Evolutionary conservation across 73 alveolate genomes (phyloP).

Genomic region (Stentor roeselii): DNA sequence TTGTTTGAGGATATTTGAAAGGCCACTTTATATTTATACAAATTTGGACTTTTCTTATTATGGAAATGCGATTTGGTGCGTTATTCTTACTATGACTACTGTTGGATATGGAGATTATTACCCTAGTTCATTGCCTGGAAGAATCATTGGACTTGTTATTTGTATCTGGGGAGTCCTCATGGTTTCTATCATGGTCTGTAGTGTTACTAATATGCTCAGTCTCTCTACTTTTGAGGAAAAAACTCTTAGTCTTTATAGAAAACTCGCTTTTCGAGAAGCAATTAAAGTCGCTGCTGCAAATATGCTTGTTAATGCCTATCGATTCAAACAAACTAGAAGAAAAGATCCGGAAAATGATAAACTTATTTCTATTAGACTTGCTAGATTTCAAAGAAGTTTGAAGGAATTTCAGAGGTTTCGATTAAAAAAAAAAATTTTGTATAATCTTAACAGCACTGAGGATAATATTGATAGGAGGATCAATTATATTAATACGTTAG

Average conservation of each 20-base stretch:
- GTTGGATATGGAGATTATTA: conserved; percentile 76
- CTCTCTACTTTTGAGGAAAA: conserved; percentile 43
- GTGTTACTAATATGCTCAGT: conserved; percentile 42
- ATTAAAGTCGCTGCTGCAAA: conserved; percentile 46
- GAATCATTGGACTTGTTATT: conserved; percentile 52
- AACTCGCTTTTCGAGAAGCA: conserved; percentile 38
- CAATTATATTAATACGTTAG: background rate
- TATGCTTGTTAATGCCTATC: conserved; percentile 31
- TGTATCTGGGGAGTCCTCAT: conserved; percentile 69
- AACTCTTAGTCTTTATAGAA: conserved; percentile 40
- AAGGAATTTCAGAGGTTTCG: conserved; percentile 5
- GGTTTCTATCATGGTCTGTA: conserved; percentile 52
- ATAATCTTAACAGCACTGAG: background rate
- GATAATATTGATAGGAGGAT: conserved; percentile 14
- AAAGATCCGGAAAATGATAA: background rate
- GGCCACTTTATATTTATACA: conserved; percentile 43
- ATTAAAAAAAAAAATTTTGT: background rate
- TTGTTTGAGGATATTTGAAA: conserved; percentile 58
- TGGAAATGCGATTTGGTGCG: conserved; percentile 60
- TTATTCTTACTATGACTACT: conserved; percentile 65
- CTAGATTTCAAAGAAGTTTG: background rate
- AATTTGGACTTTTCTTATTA: conserved; percentile 44
- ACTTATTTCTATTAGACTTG: background rate
- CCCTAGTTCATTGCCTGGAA: conserved; percentile 61
- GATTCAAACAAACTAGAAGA: background rate